Conservation (phyloP, 352 stramenopile species). For the Aphanomyces invadans region DNA sequence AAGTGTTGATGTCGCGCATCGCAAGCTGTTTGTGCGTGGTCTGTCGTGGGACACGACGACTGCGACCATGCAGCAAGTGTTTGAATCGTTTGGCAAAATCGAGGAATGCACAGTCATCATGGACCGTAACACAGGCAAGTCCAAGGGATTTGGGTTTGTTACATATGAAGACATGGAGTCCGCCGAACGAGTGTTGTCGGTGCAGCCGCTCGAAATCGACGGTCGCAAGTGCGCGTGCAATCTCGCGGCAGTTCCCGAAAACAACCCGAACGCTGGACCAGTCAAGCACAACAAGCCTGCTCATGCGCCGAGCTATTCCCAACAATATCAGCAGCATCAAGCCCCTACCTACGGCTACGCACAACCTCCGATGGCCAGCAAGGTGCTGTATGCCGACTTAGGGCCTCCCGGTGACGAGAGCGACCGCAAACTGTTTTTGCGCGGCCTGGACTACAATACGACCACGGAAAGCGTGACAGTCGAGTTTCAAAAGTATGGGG, state of each 20-base stretch:
- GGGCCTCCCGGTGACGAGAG: conserved; percentile 30
- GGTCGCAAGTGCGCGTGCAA: conserved; percentile 30
- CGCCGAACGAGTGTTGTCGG: conserved; percentile 39
- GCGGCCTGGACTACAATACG: conserved; percentile 48
- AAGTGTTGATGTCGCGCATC: conserved; percentile 44
- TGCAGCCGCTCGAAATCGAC: conserved; percentile 48
- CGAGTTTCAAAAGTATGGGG: conserved; percentile 58
- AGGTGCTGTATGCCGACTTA: background rate
- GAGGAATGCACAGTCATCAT: conserved; percentile 53
- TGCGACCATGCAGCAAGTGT: conserved; percentile 40
- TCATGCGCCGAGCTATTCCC: conserved; percentile 21
- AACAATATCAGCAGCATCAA: conserved; percentile 19
- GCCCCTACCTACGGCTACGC: background rate
- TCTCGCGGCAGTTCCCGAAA: background rate
- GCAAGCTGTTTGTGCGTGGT: conserved; percentile 64
- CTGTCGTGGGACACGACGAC: conserved; percentile 51
- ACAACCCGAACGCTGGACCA: background rate
- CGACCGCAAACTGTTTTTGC: conserved; percentile 59
- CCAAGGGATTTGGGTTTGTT: conserved; percentile 54
- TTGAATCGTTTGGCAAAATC: conserved; percentile 48
- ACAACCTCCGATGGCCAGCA: background rate
- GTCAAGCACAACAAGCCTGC: conserved; percentile 28
- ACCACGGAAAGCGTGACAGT: conserved; percentile 40
- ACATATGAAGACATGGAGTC: conserved; percentile 60
- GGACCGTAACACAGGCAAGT: conserved; percentile 55